A percentile compares a stretch with the other conserved stretches of the same genome.
phyloP scores from a whole-genome alignment of 768 basidiomycete genomes.

The Leccinellum albellum region DNA sequence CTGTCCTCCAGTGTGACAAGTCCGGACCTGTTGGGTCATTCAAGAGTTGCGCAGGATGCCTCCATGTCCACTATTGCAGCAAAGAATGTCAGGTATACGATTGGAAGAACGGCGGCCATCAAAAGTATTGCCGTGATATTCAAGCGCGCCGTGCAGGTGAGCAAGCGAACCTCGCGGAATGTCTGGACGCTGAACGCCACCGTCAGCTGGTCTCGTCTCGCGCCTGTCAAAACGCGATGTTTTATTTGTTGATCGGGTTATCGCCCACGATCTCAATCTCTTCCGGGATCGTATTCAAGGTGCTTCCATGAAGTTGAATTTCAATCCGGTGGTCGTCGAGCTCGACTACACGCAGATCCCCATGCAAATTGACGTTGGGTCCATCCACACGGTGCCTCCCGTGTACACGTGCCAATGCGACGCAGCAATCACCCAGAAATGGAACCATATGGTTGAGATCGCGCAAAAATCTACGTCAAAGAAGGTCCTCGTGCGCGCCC shows the following conservation, averaged over 20 bases:
- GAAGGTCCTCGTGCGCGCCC: constrained; percentile 25
- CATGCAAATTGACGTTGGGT: constrained; percentile 15
- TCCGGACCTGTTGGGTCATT: constrained; percentile 24
- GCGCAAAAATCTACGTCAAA: constrained; percentile 21
- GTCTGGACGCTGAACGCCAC: not conserved
- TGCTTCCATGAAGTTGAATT: not conserved
- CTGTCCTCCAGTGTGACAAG: constrained; percentile 19
- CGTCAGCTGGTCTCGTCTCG: constrained; percentile 19
- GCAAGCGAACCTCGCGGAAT: not conserved
- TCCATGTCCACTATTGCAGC: constrained; percentile 29
- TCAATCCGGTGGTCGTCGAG: constrained; percentile 22
- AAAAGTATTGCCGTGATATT: constrained; percentile 24
- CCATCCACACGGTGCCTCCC: constrained; percentile 1
- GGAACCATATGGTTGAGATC: constrained; percentile 27
- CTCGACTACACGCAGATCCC: constrained; percentile 24
- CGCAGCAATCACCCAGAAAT: constrained; percentile 18
- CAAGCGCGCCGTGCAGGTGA: constrained; percentile 25
- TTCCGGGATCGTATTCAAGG: constrained; percentile 18
- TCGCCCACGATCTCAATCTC: constrained; percentile 16
- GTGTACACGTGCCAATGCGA: constrained; percentile 25
- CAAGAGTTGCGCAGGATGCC: constrained; percentile 27
- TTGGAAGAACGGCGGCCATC: constrained; percentile 28
- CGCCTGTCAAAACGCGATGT: constrained; percentile 21
- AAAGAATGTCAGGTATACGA: constrained; percentile 30
- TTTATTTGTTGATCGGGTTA: constrained; percentile 24